Conservation (phyloP, 2,329 filamentous ascomycete species). For the Cytospora schulzeri region DNA sequence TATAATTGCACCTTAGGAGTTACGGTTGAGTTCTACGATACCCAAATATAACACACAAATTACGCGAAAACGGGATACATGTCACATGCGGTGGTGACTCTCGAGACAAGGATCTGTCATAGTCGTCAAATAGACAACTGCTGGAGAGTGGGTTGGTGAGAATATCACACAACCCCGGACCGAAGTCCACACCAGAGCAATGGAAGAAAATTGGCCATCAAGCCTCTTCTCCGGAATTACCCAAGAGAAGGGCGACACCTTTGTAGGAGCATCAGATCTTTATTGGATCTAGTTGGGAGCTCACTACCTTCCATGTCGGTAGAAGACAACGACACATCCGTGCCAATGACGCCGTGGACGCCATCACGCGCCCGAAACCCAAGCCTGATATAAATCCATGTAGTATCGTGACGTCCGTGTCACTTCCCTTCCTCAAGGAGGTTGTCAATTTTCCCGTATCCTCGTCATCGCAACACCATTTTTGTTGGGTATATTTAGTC, state of each 20-base stretch:
- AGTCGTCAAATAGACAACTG: not conserved
- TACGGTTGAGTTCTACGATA: slow-evolving; percentile 24
- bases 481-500: slow-evolving; percentile 41
- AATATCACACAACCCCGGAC: slow-evolving; percentile 14
- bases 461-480: slow-evolving; percentile 20
- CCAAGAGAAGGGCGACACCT: slow-evolving; percentile 87
- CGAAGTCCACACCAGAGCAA: slow-evolving; percentile 6
- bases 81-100: slow-evolving; percentile 13
- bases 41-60: slow-evolving; percentile 10
- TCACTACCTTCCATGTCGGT: slow-evolving; percentile 57
- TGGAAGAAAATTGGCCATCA: slow-evolving; percentile 75
- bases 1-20: slow-evolving; percentile 24
- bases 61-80: not conserved
- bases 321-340: slow-evolving; percentile 17
- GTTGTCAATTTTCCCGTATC: slow-evolving; percentile 31
- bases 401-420: slow-evolving; percentile 34
- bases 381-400: slow-evolving; percentile 24
- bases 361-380: slow-evolving; percentile 45
- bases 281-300: slow-evolving; percentile 60
- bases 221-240: slow-evolving; percentile 71
- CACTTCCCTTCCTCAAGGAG: slow-evolving; percentile 36
- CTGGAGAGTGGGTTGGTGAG: not conserved
- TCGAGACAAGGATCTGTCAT: not conserved
- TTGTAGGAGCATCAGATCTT: slow-evolving; percentile 61
- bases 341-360: slow-evolving; percentile 48